Percentiles rank a stretch among this genome's conserved stretches.
phyloP scores from a whole-genome alignment of 768 basidiomycete genomes.

The Lactarius akahatsu region DNA sequence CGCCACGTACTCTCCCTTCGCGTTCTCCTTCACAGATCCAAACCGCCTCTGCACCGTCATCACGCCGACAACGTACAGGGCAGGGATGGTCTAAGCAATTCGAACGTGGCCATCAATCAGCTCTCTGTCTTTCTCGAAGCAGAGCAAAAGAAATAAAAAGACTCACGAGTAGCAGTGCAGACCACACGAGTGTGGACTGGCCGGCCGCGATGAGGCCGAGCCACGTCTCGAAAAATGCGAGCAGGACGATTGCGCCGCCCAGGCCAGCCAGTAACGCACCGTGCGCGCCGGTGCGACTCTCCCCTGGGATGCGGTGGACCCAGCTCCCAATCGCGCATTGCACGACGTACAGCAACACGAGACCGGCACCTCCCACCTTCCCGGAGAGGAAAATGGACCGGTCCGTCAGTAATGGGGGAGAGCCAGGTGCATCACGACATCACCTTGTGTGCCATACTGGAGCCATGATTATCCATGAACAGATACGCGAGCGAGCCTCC shows the following conservation, averaged over 20 bases:
- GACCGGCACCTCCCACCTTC: slow-evolving; percentile 11
- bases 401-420: too few relatives aligned
- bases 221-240: slow-evolving; percentile 13
- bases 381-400: too few relatives aligned
- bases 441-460: slow-evolving; percentile 10
- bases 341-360: slow-evolving; percentile 9
- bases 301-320: neutral
- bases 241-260: slow-evolving; percentile 3
- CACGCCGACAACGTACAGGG: slow-evolving; percentile 7
- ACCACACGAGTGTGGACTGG: too few relatives aligned
- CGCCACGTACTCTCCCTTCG: slow-evolving; percentile 11
- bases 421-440: neutral
- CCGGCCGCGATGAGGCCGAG: slow-evolving; percentile 12
- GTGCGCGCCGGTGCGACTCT: slow-evolving; percentile 2
- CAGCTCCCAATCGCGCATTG: slow-evolving; percentile 9
- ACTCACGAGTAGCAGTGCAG: slow-evolving; percentile 16
- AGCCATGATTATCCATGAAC: slow-evolving; percentile 6
- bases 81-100: neutral
- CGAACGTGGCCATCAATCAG: too few relatives aligned
- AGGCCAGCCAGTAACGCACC: slow-evolving; percentile 3
- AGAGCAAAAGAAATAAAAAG: too few relatives aligned
- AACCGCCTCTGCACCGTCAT: slow-evolving; percentile 12
- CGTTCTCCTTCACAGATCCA: neutral
- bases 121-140: neutral
- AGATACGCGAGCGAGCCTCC: slow-evolving; percentile 20